Base-by-base conservation (phyloP, 163 green algal genomes). In the Chlamydomonas reinhardtii region DNA sequence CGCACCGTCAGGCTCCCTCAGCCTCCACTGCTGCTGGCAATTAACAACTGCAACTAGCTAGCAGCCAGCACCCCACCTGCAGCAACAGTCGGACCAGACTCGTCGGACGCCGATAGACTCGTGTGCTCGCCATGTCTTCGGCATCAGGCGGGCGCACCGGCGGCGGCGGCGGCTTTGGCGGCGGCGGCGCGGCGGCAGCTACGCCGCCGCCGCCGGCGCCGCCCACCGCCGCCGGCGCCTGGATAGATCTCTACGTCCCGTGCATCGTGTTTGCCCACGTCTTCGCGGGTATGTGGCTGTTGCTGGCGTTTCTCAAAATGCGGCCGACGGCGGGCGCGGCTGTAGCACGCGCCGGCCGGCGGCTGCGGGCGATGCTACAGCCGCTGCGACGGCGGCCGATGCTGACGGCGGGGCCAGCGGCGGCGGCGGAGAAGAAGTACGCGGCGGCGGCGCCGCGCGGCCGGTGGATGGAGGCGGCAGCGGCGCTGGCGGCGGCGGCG, bases 181-280 rank as follows among this genome's bases (percentile, higher is more conserved):
- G 48, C 48, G 9, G 48, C 11, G 48, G 12, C 12, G 48, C 48
- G 48, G 48, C 48, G 48, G 48, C 48, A 14, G 48, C 48, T 22
- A 9, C 6, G 43, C 43, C 17, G 48, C 48, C 17, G 48, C 62
- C 25, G 62, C 6, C 27, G 12, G 27, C 27, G 62, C 5, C 62
- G 27, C 27, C 25, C 12, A 17, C 25, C 62, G 62, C 62, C 29
- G 27, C 29, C 25, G 81, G 82, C 39, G 54, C 82, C 15, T 87
- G 82, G 82, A 2, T 69, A 14, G 82, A 87, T 39, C 72, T 87
- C 1, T 87, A 73, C 72, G 39, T 87, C 4, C 82, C 82, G 0
- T 74, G 69, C 31, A n/a, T 87, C 62, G 31, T 69, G 17, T 87
- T 87, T 54, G 82, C 82, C n/a, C 82, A 87, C 59, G 43, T 87